Base-by-base conservation (phyloP, 345 rosid species). In the Hibiscus mutabilis region DNA sequence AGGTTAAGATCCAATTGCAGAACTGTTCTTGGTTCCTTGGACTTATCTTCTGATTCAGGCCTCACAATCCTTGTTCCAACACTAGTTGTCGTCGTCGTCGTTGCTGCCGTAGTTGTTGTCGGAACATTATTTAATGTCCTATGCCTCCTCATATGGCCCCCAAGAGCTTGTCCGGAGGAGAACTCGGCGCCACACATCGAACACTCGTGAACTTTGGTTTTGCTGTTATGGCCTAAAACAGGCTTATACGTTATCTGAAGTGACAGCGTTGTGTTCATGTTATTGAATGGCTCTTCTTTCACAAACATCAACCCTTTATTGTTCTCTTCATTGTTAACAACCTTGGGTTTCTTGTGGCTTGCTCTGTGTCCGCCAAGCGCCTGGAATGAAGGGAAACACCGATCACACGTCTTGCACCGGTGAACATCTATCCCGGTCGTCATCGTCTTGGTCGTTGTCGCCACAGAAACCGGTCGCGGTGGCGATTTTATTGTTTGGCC, bases 111-210 rank as follows among this genome's bases (percentile, higher is more conserved):
- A 0, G 16, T 13, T 13, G 51, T 47, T 49, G 73, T 25, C 0
- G 44, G 16, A n/a, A 63, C 66, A 11, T 66, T 67, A 11, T 40
- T 18, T n/a, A 85, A 55, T 0, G 80, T 77, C 71, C 98, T 76
- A 71, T 96, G 99, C 79, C 94, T 79, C 78, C 99, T 81, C 99
- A 92, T 92, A 73, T 96, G 99, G 2, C 99, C 99, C 0, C 99
- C 99, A 46, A 96, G 77, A 11, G 98, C 98, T 82, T 96, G 98
- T 0, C 99, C 98, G 2, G 98, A 89, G 2, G 84, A 77, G 82
- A 92, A 96, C 84, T 87, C 89, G 0, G 94, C 92, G 4, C 90
- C 86, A 5, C 99, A 96, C 11, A 91, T 78, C 0, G 91, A 87
- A 77, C 99, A 96, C 68, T 91, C 94, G 31, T 96, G 99, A 25